Conservation (phyloP, 2,329 filamentous ascomycete species). For the Botrytis fragariae region DNA sequence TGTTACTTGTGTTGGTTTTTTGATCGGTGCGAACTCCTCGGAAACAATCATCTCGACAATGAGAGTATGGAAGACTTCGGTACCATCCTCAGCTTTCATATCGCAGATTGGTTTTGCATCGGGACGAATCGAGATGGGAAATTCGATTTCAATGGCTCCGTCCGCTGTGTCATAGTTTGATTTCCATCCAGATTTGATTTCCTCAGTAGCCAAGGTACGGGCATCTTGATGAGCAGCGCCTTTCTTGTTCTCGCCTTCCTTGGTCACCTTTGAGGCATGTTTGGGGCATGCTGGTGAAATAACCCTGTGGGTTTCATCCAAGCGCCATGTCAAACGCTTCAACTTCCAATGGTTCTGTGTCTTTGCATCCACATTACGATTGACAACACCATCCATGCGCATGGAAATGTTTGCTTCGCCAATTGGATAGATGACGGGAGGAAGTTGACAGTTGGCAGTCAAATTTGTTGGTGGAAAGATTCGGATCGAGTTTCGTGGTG, state of each 20-base stretch:
- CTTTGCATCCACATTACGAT: slow-evolving; percentile 63
- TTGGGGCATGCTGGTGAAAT: slow-evolving; percentile 76
- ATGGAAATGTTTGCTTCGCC: slow-evolving; percentile 77
- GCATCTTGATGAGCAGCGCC: slow-evolving; percentile 71
- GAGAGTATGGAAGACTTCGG: slow-evolving; percentile 79
- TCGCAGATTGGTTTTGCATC: slow-evolving; percentile 70
- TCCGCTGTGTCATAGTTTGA: slow-evolving; percentile 60
- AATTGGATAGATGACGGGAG: slow-evolving; percentile 80
- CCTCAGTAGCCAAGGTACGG: slow-evolving; percentile 74
- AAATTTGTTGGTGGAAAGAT: slow-evolving; percentile 97
- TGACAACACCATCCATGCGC: slow-evolving; percentile 81
- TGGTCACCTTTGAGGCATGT: slow-evolving; percentile 60
- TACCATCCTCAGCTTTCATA: slow-evolving; percentile 69
- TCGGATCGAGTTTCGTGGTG: slow-evolving; percentile 84
- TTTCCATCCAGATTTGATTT: slow-evolving; percentile 89
- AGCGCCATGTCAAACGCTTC: slow-evolving; percentile 86
- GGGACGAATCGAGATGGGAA: slow-evolving; percentile 59
- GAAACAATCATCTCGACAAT: slow-evolving; percentile 92
- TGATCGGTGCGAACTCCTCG: slow-evolving; percentile 79
- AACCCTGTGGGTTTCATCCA: slow-evolving; percentile 82
- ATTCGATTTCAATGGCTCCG: slow-evolving; percentile 80
- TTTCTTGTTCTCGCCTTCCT: slow-evolving; percentile 49
- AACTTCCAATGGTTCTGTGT: slow-evolving; percentile 81
- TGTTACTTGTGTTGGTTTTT: slow-evolving; percentile 65
- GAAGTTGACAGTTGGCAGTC: slow-evolving; percentile 78